Percentiles rank a stretch among this genome's conserved stretches.
Evolutionary conservation across 2,329 filamentous ascomycete genomes (phyloP).

Genomic region (Venturia aucupariae): DNA sequence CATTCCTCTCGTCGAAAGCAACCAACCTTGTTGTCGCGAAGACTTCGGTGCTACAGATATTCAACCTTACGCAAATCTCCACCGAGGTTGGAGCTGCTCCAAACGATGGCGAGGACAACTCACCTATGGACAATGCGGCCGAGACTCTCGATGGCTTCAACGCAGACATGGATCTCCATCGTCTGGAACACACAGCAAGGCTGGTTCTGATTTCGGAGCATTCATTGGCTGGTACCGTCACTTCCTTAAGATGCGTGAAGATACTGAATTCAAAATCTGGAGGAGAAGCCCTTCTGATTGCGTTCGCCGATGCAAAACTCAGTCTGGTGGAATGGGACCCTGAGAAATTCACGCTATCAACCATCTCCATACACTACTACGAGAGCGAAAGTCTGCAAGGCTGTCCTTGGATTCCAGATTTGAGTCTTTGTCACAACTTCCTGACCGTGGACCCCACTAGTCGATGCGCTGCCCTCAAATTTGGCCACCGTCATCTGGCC

Average conservation of each 20-base stretch:
- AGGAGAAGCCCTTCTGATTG: constrained; percentile 73
- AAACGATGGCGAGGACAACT: constrained; percentile 31
- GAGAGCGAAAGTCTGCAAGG: constrained; percentile 73
- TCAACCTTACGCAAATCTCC: constrained; percentile 59
- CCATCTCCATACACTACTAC: constrained; percentile 94
- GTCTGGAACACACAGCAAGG: constrained; percentile 61
- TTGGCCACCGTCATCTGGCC: constrained; percentile 78
- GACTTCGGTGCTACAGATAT: constrained; percentile 88
- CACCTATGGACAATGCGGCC: constrained; percentile 38
- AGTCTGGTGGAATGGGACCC: constrained; percentile 92
- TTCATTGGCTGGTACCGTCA: constrained; percentile 72
- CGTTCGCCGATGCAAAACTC: constrained; percentile 84
- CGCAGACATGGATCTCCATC: constrained; percentile 37
- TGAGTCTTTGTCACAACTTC: constrained; percentile 69
- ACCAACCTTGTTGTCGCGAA: constrained; percentile 87
- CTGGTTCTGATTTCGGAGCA: constrained; percentile 81
- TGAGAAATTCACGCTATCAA: constrained; percentile 66
- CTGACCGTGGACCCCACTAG: constrained; percentile 84
- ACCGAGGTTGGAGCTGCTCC: constrained; percentile 42
- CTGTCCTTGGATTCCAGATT: constrained; percentile 69
- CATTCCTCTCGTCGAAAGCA: constrained; percentile 65
- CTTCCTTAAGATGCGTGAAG: constrained; percentile 70
- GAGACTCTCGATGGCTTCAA: constrained; percentile 21
- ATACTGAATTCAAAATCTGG: constrained; percentile 63
- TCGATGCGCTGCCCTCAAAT: constrained; percentile 89